Evolutionary conservation across 2,329 filamentous ascomycete genomes (phyloP), one percentile per base, ranked within the genome.

Genomic region (Dactylonectria estremocensis): DNA sequence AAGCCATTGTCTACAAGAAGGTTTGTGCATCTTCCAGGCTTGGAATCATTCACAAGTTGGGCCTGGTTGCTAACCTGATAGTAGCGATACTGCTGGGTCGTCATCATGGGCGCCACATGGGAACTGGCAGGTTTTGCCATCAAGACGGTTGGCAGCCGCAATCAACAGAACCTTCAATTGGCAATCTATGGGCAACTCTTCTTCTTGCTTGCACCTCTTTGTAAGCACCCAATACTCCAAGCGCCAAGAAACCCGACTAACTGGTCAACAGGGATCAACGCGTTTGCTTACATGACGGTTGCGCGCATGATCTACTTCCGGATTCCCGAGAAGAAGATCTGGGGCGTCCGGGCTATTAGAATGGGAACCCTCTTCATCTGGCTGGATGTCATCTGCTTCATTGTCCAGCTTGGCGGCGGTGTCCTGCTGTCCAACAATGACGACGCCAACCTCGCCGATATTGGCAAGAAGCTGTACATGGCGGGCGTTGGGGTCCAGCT

Each of bases 361-460:
- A 79, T 87, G 64, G 82, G 84, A 14, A 80, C 81, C 48, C 73
- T 83, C 43, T 87, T 88, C 55, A 84, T 87, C 9, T 82, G 81
- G 76, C 77, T 85, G 37, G 85, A 87, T 68, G 70, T 87, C n/a
- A 43, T 83, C 37, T 83, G 82, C 14, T 87, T 87, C 74, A 62
- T 87, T 16, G 76, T 85, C 33, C 85, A 87, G 71, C 78, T 76
- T 14, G 77, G 66, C 2, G 82, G 80, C 31, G 85, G 84, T 18
- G 74, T 75, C 22, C 75, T 85, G 67, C 69, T 81, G 10, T 79
- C 79, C 14, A 77, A 68, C 55, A 69, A 75, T 18, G 64, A 74
- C 8, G 69, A 72, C 16, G n/a, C 28, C 22, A 70, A 71, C n/a
- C 61, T 74, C 69, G 65, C 80, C 66, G 67, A 74, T 56, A 75